These are phyloP conservation scores for Mortierella sp. DNA, from an alignment of 371 early-diverging fungal species.

Conservation along the genomic window DNA sequence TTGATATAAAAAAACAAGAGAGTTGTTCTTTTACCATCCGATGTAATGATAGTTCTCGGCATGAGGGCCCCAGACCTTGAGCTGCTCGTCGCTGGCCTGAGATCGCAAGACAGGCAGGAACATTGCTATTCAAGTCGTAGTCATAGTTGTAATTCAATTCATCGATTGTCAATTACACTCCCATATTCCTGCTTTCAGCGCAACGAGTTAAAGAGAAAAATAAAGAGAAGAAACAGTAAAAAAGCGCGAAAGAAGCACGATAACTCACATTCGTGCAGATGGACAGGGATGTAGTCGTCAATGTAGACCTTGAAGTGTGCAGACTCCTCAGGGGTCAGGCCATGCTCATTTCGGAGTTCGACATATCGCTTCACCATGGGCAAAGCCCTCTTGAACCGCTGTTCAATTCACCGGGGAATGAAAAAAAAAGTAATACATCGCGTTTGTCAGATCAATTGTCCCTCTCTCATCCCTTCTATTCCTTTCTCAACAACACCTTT, in stretches of 20 bases:
- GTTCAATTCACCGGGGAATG: no score
- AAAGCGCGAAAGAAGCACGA: no score
- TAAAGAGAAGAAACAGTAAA: not conserved
- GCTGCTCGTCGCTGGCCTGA: conserved; percentile 74
- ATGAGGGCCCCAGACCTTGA: conserved; percentile 66
- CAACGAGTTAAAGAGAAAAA: not conserved
- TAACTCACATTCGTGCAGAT: conserved; percentile 50
- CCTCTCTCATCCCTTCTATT: not conserved
- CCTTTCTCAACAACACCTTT: not conserved
- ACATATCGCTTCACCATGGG: conserved; percentile 60
- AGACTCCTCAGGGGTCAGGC: conserved; percentile 55
- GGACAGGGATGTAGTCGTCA: conserved; percentile 63
- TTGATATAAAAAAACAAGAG: no score
- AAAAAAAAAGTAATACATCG: not conserved
- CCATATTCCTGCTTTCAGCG: not conserved
- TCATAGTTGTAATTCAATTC: not conserved
- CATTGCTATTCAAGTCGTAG: conserved; percentile 61
- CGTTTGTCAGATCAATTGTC: not conserved
- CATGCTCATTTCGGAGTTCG: conserved; percentile 58
- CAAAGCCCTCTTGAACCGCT: conserved; percentile 59
- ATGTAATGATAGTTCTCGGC: conserved; percentile 71
- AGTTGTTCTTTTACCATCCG: conserved; percentile 63
- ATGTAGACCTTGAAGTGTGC: conserved; percentile 56
- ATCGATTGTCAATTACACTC: conserved; percentile 27
- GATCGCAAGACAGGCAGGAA: conserved; percentile 72